Evolutionary conservation across 768 basidiomycete species (phyloP), one percentile per base, ranked within the genome.

Genomic region (Daedaleopsis sinensis): DNA sequence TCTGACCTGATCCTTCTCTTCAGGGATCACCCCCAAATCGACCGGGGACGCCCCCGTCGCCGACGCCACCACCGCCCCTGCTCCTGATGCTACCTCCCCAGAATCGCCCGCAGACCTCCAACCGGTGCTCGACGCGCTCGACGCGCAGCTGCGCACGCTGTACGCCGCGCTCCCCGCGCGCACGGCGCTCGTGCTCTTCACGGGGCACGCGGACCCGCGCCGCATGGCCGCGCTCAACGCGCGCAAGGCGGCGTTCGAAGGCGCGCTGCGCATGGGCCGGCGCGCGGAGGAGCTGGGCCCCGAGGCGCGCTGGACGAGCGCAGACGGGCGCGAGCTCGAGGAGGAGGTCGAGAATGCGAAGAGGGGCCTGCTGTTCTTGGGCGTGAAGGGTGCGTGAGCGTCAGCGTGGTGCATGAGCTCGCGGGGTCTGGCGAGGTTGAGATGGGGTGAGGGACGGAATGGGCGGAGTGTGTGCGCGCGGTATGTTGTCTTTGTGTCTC

Each of bases 141-240:
- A 96, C 73, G 68, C 69, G 0, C 87, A 86, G 8, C 81, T 98
- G 5, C 72, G 74, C 39, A 68, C 75, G 1, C 76, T 98, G 0
- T 87, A 96, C 68, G 76, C 81, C 0, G 72, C 86, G 0, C 82
- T 98, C 0, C 94, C 95, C 0, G 72, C 88, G 2, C 85, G 88
- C 21, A 93, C 95, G 0, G 94, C 94, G 0, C 72, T 98, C 21
- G 75, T 98, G 55, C 79, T 98, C 42, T 87, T 97, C 70, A 92
- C 90, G 0, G 95, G 96, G 1, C 94, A 98, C 69, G 87, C 88
- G 0, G 93, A 97, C 72, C 95, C 96, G 0, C 84, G 93, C 0
- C 77, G 73, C 8, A 94, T 96, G 93, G 79, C 89, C 3, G 72
- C 80, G 24, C 76, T 98, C 21, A 88, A 87, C 65, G 83, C 83